These are phyloP conservation scores for Pichia cabralensis DNA, from an alignment of 805 yeast genomes.

Conservation along the genomic window DNA sequence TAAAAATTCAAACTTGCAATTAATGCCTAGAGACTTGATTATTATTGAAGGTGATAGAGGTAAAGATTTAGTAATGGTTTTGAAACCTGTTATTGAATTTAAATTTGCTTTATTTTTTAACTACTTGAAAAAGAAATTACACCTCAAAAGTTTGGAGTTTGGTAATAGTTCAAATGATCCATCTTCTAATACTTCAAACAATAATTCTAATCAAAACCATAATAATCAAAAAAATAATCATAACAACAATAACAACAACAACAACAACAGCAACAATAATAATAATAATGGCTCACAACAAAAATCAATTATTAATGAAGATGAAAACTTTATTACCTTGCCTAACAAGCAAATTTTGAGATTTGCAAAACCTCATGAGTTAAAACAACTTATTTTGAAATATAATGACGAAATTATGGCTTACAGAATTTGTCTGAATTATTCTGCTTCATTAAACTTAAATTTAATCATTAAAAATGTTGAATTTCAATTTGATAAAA, in stretches of 20 bases:
- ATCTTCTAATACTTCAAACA: background rate
- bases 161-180: conserved; percentile 21
- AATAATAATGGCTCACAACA: conserved; percentile 1
- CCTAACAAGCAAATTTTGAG: conserved; percentile 73
- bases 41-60: conserved; percentile 82
- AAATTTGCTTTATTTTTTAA: conserved; percentile 63
- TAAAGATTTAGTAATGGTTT: conserved; percentile 63
- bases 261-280: background rate
- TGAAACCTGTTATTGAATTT: conserved; percentile 53
- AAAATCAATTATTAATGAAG: conserved; percentile 35
- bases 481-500: conserved; percentile 75
- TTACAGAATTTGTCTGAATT: conserved; percentile 49
- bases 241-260: conserved; percentile 8
- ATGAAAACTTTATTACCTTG: conserved; percentile 53
- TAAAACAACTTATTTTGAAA: conserved; percentile 49
- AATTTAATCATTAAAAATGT: conserved; percentile 58
- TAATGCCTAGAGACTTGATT: conserved; percentile 55
- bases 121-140: conserved; percentile 65
- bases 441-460: conserved; percentile 29
- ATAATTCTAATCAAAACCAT: conserved; percentile 18
- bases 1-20: conserved; percentile 47
- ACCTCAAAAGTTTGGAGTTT: conserved; percentile 39
- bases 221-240: conserved; percentile 7
- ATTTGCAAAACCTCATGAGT: conserved; percentile 67
- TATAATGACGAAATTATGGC: conserved; percentile 67